These are phyloP conservation scores for Capronia epimyces DNA, from an alignment of 2,329 filamentous ascomycete species.

Conservation along the genomic window DNA sequence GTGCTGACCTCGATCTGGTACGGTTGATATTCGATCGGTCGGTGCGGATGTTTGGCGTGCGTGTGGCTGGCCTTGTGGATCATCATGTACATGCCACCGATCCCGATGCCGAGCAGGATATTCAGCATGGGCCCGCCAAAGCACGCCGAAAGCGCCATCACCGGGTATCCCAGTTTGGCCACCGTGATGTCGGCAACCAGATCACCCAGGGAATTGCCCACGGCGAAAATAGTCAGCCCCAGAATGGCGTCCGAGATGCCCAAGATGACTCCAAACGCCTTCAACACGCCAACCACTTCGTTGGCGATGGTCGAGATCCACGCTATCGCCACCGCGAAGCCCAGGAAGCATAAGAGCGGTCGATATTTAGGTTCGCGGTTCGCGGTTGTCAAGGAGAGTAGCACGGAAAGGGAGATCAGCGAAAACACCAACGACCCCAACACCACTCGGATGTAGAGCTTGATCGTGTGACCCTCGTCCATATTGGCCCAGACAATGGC, in stretches of 20 bases:
- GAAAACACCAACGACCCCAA: slow-evolving; percentile 65
- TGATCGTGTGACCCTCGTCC: slow-evolving; percentile 41
- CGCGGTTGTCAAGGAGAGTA: slow-evolving; percentile 65
- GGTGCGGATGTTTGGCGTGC: slow-evolving; percentile 62
- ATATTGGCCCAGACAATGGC: slow-evolving; percentile 60
- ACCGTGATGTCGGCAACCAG: slow-evolving; percentile 93
- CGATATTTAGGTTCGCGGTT: slow-evolving; percentile 66
- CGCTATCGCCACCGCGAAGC: slow-evolving; percentile 83
- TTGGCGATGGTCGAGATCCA: slow-evolving; percentile 97
- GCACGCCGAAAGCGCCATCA: slow-evolving; percentile 92
- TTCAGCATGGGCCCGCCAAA: slow-evolving; percentile 99
- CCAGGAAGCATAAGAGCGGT: slow-evolving; percentile 75
- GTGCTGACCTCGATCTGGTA: slow-evolving; percentile 81
- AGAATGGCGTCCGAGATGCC: slow-evolving; percentile 85
- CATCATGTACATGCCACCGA: slow-evolving; percentile 84
- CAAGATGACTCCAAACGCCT: slow-evolving; percentile 84
- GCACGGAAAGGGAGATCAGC: slow-evolving; percentile 57
- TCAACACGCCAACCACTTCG: slow-evolving; percentile 91
- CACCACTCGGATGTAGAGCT: slow-evolving; percentile 52
- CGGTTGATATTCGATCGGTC: slow-evolving; percentile 61
- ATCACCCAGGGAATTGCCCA: slow-evolving; percentile 91
- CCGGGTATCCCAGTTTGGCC: slow-evolving; percentile 84
- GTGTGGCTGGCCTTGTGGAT: slow-evolving; percentile 61
- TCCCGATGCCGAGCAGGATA: slow-evolving; percentile 88
- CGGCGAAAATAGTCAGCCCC: slow-evolving; percentile 90